Evolutionary conservation across 805 yeast species (phyloP).

Genomic region (Wickerhamomyces canadensis): DNA sequence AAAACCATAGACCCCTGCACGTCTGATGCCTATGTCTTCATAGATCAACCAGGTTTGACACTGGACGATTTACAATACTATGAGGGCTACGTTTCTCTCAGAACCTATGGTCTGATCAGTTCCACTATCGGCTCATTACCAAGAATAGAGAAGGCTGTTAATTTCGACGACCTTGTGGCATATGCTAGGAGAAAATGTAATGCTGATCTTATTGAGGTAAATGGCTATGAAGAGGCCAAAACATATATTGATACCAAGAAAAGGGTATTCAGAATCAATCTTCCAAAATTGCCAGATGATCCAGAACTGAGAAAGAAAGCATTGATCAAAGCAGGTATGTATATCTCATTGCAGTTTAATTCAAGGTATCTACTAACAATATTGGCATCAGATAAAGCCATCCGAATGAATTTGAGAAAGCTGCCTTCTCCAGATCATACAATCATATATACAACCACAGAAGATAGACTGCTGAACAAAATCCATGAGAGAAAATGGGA

Average conservation of each 20-base stretch:
- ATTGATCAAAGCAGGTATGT: conserved; percentile 38
- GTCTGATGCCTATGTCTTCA: conserved; percentile 52
- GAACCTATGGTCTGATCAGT: conserved; percentile 47
- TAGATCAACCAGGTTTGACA: conserved; percentile 48
- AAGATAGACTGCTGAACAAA: conserved; percentile 21
- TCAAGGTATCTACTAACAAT: neutral
- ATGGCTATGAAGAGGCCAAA: conserved; percentile 42
- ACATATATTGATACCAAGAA: conserved; percentile 57
- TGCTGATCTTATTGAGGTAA: conserved; percentile 39
- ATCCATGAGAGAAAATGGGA: conserved; percentile 27
- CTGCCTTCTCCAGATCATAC: conserved; percentile 72
- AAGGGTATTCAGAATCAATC: conserved; percentile 55
- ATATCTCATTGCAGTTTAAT: conserved; percentile 3
- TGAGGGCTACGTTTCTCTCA: conserved; percentile 39
- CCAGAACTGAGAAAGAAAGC: conserved; percentile 27
- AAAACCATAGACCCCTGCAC: conserved; percentile 36
- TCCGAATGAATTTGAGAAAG: conserved; percentile 54
- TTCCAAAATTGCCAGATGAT: conserved; percentile 42
- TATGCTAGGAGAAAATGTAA: conserved; percentile 45
- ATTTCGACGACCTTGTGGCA: conserved; percentile 37
- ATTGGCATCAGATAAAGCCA: conserved; percentile 25
- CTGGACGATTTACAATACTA: conserved; percentile 41
- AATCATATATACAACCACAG: conserved; percentile 48
- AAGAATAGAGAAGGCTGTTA: conserved; percentile 32
- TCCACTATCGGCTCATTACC: conserved; percentile 61